phyloP scores from a whole-genome alignment of 805 yeast genomes.

The Candida khao-thaluensis region DNA sequence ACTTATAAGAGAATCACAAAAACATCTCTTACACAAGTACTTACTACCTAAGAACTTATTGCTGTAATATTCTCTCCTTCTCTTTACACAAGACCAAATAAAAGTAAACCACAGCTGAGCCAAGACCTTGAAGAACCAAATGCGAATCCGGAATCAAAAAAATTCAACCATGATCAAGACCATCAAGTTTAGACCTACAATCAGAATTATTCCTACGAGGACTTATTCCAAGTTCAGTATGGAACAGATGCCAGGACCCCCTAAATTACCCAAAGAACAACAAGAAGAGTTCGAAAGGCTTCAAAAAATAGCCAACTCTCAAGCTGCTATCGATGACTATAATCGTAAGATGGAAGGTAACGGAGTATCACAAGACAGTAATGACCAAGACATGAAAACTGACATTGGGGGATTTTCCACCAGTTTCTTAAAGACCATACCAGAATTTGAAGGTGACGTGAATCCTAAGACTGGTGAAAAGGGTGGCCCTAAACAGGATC shows the following conservation, averaged over 20 bases:
- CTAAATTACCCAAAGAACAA: constrained; percentile 71
- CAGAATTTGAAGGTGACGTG: constrained; percentile 92
- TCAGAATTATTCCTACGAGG: background rate
- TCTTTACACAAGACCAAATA: no score
- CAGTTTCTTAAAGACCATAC: constrained; percentile 71
- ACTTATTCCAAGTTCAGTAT: constrained; percentile 15
- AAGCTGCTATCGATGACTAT: constrained; percentile 73
- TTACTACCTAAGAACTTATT: no score
- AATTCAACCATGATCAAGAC: no score
- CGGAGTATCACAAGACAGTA: constrained; percentile 23
- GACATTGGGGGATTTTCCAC: constrained; percentile 69
- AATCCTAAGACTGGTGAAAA: constrained; percentile 94
- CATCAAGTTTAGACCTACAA: no score
- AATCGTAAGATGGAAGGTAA: constrained; percentile 47
- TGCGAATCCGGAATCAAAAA: no score
- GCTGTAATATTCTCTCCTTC: no score
- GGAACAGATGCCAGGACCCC: constrained; percentile 47
- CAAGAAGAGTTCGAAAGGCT: constrained; percentile 90
- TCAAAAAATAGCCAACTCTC: constrained; percentile 76
- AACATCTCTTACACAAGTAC: no score
- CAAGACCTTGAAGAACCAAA: no score
- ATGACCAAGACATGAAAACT: constrained; percentile 35
- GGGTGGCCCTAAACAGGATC: constrained; percentile 98
- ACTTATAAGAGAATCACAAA: no score
- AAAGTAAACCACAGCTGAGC: no score